These are phyloP conservation scores for Phialocephala subalpina DNA, from an alignment of 2,329 filamentous ascomycete genomes.

Conservation along the genomic window DNA sequence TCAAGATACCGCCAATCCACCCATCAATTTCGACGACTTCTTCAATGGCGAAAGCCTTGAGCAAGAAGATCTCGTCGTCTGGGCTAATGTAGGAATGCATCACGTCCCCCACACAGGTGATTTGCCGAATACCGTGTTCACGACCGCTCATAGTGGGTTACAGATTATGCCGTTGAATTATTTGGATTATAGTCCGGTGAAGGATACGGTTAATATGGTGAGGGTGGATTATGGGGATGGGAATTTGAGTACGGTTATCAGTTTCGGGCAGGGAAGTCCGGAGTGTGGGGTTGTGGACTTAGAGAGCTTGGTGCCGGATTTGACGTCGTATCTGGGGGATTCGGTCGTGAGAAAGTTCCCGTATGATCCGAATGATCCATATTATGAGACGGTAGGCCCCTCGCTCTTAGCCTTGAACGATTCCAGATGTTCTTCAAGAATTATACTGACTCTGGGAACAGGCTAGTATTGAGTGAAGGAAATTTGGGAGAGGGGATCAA, in stretches of 20 bases:
- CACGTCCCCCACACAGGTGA: conserved; percentile 62
- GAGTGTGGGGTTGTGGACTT: conserved; percentile 42
- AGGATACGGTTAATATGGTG: conserved; percentile 51
- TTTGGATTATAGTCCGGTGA: conserved; percentile 17
- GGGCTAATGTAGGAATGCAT: conserved; percentile 64
- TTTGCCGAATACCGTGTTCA: conserved; percentile 55
- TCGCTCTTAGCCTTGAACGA: too few species aligned
- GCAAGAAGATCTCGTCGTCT: conserved; percentile 56
- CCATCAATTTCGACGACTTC: conserved; percentile 58
- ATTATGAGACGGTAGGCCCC: conserved; percentile 45
- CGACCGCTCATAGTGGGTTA: conserved; percentile 15
- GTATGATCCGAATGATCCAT: conserved; percentile 47
- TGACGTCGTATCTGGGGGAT: conserved; percentile 45
- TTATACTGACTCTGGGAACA: too few species aligned
- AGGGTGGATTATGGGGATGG: conserved; percentile 48
- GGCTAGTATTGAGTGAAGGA: too few species aligned
- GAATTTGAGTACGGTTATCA: conserved; percentile 39
- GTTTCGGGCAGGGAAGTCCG: conserved; percentile 45
- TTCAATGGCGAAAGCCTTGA: conserved; percentile 52
- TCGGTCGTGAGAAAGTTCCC: conserved; percentile 49
- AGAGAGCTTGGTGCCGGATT: conserved; percentile 36
- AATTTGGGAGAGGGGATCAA: too few species aligned
- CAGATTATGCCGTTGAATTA: conserved; percentile 20
- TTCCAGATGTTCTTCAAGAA: too few species aligned
- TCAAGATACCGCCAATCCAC: conserved; percentile 53